These are phyloP conservation scores for Phylloporus arenicola DNA, from an alignment of 768 basidiomycete species.

Conservation along the genomic window DNA sequence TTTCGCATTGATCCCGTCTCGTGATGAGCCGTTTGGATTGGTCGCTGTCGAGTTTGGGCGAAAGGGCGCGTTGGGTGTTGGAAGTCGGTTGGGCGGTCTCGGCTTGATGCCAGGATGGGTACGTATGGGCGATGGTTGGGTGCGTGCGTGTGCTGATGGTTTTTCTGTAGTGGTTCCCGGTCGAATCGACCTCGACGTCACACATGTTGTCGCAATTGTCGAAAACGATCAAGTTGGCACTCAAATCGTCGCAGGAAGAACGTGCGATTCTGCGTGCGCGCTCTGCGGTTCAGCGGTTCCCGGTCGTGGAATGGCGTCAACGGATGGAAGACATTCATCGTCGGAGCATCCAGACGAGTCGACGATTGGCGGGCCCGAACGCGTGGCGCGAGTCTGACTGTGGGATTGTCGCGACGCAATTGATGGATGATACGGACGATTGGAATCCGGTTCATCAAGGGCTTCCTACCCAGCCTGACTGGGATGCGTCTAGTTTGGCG, in stretches of 20 bases:
- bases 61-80: constrained; percentile 94
- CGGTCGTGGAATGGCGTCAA: constrained; percentile 96
- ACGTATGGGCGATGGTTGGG: constrained; percentile 24
- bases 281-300: constrained; percentile 94
- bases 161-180: constrained; percentile 81
- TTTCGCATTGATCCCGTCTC: constrained; percentile 91
- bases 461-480: constrained; percentile 67
- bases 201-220: constrained; percentile 94
- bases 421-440: constrained; percentile 66
- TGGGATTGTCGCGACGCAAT: constrained; percentile 35
- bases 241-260: constrained; percentile 87
- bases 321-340: constrained; percentile 92
- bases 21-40: constrained; percentile 94
- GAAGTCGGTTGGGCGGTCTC: constrained; percentile 87
- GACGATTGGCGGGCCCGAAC: constrained; percentile 59
- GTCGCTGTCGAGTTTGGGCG: constrained; percentile 96
- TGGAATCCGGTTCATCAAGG: constrained; percentile 71
- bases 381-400: constrained; percentile 79
- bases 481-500: constrained; percentile 59
- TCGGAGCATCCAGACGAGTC: constrained; percentile 71
- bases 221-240: constrained; percentile 90
- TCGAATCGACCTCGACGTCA: constrained; percentile 86
- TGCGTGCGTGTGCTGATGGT: background rate
- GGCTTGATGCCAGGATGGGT: constrained; percentile 99
- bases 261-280: constrained; percentile 89